Evolutionary conservation across 208 protist genomes (phyloP).

Genomic region (Herpetomonas samuelpessoai): DNA sequence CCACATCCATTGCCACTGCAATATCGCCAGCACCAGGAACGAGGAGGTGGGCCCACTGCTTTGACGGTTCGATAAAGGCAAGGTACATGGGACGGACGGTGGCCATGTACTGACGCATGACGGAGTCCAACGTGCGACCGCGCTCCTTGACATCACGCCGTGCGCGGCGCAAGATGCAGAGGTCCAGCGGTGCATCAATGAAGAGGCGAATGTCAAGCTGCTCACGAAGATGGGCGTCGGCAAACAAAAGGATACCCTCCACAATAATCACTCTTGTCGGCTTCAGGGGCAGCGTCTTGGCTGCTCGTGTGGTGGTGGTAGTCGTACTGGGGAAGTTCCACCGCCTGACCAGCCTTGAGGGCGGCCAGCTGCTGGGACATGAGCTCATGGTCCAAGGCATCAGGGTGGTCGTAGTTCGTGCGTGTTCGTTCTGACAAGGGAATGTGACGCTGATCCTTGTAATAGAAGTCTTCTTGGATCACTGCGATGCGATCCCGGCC

Average conservation of each 20-base stretch:
- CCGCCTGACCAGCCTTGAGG: constrained; percentile 49
- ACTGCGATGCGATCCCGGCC: constrained; percentile 52
- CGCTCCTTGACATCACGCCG: constrained; percentile 82
- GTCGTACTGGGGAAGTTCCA: constrained; percentile 91
- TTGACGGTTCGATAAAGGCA: constrained; percentile 71
- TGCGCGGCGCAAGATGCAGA: constrained; percentile 74
- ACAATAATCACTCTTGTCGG: constrained; percentile 86
- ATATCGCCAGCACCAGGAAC: constrained; percentile 88
- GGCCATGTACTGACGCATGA: constrained; percentile 82
- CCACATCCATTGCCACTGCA: constrained; percentile 71
- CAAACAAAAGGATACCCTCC: constrained; percentile 90
- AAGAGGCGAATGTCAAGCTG: constrained; percentile 89
- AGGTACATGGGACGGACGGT: constrained; percentile 91
- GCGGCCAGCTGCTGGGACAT: constrained; percentile 45
- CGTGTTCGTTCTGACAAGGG: constrained; percentile 18
- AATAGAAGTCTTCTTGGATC: constrained; percentile 89
- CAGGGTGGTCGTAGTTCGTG: constrained; percentile 57
- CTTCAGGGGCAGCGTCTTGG: constrained; percentile 31
- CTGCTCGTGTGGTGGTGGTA: constrained; percentile 72
- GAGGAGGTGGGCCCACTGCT: constrained; percentile 81
- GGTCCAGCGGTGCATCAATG: constrained; percentile 87
- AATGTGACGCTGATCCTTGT: constrained; percentile 36
- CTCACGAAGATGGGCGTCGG: constrained; percentile 40
- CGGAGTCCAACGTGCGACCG: constrained; percentile 67
- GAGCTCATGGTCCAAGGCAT: constrained; percentile 81